Base-by-base conservation (phyloP, 768 basidiomycete species). In the Hemileccinum rubropunctum region DNA sequence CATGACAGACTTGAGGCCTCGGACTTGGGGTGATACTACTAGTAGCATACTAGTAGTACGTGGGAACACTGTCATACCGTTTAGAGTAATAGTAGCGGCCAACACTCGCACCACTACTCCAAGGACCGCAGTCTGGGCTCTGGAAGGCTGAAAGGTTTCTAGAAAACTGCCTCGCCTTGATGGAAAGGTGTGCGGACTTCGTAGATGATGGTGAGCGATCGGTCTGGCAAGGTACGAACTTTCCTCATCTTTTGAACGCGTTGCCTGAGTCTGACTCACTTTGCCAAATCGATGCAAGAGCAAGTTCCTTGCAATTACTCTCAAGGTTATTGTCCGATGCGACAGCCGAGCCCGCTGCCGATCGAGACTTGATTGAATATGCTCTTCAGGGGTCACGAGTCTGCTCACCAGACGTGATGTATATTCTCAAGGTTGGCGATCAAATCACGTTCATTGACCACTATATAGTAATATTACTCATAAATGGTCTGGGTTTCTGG, bases 371-470 rank as follows among this genome's bases (percentile, higher is more conserved):
- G 27, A 33, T 47, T 38, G 38, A 47, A 40, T 47, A 15, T 47
- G 46, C 28, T 39, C 30, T 30, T 47, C 38, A 47, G 46, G 46
- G 38, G 28, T 23, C 40, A 30, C 37, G 21, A 37, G n/a, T 37
- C 17, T 37, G 35, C 35, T 37, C 15, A 26, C 34, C 44, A 34
- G 35, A 15, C 42, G 7, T 23, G 43, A 27, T n/a, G 34, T n/a
- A 14, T 8, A 17, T 17, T 20, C 17, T 14, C 36, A 14, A 47
- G 27, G 45, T 30, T 21, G 28, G 35, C 38, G 36, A 46, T 37
- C 14, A 38, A 15, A 20, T 27, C n/a, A n/a, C 28, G 21, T 38
- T 21, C 17, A 30, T 30, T 30, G 28, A 14, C 27, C 27, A 15
- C 18, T 21, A 15, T 28, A 38, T 38, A 18, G 18, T 46, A 21